phyloP scores from a whole-genome alignment of 192 early-diverging fungal genomes.

The Diversispora epigaea region DNA sequence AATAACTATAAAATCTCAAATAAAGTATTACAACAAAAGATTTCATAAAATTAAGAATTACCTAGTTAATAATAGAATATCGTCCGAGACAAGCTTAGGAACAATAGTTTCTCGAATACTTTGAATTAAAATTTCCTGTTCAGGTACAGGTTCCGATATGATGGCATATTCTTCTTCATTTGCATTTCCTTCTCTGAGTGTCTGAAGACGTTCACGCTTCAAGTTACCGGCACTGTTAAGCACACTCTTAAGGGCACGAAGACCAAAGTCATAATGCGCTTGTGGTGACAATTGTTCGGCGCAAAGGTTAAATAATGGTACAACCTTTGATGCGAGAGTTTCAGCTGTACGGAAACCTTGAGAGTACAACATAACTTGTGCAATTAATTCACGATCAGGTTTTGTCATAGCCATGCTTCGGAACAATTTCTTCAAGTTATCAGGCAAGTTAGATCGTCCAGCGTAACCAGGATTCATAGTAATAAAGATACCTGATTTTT shows the following conservation, averaged over 20 bases:
- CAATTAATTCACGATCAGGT: conserved; percentile 96
- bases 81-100: conserved; percentile 97
- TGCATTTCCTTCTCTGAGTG: conserved; percentile 43
- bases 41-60: conserved; percentile 32
- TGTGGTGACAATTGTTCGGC: conserved; percentile 92
- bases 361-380: conserved; percentile 99
- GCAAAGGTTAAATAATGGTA: conserved; percentile 96
- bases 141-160: conserved; percentile 66
- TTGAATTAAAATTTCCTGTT: conserved; percentile 94
- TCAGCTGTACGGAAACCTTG: conserved; percentile 99
- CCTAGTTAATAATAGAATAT: conserved; percentile 83
- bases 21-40: conserved; percentile 18
- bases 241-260: conserved; percentile 98
- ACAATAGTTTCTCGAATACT: conserved; percentile 96
- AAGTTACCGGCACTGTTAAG: conserved; percentile 98
- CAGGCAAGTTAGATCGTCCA: conserved; percentile 95
- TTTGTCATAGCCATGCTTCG: conserved; percentile 98
- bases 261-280: conserved; percentile 99
- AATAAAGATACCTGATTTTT: conserved; percentile 80
- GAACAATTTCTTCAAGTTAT: conserved; percentile 99
- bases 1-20: neutral
- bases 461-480: conserved; percentile 99
- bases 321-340: conserved; percentile 89
- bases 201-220: conserved; percentile 78
- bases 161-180: conserved; percentile 45